Evolutionary conservation across 345 rosid species (phyloP).

Genomic region (Bruguiera sexangula): DNA sequence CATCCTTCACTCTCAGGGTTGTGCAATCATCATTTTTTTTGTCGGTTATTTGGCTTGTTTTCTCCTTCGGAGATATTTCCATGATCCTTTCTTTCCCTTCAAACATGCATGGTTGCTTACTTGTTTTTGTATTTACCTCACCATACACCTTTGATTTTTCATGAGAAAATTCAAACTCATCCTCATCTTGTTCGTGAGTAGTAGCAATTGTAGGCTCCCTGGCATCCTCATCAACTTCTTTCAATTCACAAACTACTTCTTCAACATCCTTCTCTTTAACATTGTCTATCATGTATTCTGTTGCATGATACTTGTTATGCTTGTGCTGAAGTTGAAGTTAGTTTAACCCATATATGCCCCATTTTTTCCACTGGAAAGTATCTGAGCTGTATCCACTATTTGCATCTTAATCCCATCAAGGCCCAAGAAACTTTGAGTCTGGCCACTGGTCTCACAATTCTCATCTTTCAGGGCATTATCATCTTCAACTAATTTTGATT

Average conservation of each 20-base stretch:
- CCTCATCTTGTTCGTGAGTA: conserved; percentile 29
- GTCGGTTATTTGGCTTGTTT: conserved; percentile 28
- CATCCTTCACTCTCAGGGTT: conserved; percentile 37
- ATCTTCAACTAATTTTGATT: conserved; percentile 36
- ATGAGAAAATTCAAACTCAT: conserved; percentile 22
- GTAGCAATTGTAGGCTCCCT: conserved; percentile 24
- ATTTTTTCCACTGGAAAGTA: conserved; percentile 27
- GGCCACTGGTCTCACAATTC: conserved; percentile 32
- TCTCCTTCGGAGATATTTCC: conserved; percentile 21
- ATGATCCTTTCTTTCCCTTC: conserved; percentile 30
- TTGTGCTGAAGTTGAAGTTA: conserved; percentile 31
- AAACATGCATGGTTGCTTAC: conserved; percentile 30
- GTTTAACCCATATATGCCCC: conserved; percentile 28
- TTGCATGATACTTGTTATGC: conserved; percentile 26
- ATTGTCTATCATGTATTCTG: conserved; percentile 27
- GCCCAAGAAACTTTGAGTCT: conserved; percentile 34
- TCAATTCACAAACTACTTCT: conserved; percentile 25
- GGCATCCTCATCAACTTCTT: neutral
- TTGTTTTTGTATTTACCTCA: conserved; percentile 25
- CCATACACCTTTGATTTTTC: conserved; percentile 31
- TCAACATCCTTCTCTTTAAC: conserved; percentile 37
- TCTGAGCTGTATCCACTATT: conserved; percentile 28
- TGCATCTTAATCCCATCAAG: conserved; percentile 34
- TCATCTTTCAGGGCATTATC: neutral
- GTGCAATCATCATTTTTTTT: conserved; percentile 34